phyloP scores from a whole-genome alignment of 176 grass and related monocot genomes.

The Lolium perenne region DNA sequence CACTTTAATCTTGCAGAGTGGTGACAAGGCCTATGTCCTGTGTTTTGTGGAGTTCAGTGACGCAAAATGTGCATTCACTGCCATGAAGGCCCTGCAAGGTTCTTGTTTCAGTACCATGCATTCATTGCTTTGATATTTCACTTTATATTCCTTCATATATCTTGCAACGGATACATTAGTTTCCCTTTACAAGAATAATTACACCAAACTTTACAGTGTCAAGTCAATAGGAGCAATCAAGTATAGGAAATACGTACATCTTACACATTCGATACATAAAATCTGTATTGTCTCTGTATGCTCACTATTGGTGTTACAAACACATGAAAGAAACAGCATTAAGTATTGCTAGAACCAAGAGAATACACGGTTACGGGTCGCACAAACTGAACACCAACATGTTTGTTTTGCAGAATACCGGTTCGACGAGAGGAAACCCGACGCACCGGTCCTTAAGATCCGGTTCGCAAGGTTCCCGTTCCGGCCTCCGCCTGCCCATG shows the following conservation, averaged over 20 bases:
- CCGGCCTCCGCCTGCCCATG: slow-evolving; percentile 29
- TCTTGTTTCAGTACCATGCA: slow-evolving; percentile 8
- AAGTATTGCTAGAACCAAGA: neutral
- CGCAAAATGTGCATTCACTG: slow-evolving; percentile 52
- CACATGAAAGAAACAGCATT: neutral
- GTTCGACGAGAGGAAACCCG: slow-evolving; percentile 78
- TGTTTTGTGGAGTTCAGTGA: slow-evolving; percentile 92
- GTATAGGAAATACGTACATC: neutral
- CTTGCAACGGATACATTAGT: neutral
- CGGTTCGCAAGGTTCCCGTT: slow-evolving; percentile 87
- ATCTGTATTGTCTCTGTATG: neutral
- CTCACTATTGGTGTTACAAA: neutral
- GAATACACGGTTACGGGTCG: neutral
- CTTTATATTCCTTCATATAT: slow-evolving; percentile 22
- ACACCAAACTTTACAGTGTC: neutral
- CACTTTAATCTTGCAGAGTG: slow-evolving; percentile 50
- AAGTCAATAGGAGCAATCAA: neutral
- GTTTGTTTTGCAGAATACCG: slow-evolving; percentile 60
- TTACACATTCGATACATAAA: neutral
- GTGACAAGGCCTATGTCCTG: slow-evolving; percentile 77
- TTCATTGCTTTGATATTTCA: slow-evolving; percentile 29
- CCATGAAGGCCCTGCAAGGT: slow-evolving; percentile 74
- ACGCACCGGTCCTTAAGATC: slow-evolving; percentile 46
- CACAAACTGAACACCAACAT: slow-evolving; percentile 24
- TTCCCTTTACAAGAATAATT: neutral